Conservation (phyloP, 2,329 filamentous ascomycete genomes). For the Nemania sp. region DNA sequence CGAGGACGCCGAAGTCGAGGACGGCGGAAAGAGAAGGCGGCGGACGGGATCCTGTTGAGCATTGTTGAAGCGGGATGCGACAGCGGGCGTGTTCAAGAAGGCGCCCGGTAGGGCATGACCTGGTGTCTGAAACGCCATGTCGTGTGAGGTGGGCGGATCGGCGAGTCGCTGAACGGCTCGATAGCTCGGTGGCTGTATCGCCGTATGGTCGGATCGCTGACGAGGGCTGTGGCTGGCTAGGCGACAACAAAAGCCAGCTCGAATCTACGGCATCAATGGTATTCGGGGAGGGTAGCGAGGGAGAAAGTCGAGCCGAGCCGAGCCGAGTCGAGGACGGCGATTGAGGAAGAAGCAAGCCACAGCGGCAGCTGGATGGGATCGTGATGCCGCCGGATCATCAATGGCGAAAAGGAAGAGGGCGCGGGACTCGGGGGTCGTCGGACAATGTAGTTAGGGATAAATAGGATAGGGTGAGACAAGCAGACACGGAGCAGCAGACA, state of each 20-base stretch:
- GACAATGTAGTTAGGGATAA: too few relatives aligned
- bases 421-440: too few relatives aligned
- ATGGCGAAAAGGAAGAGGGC: too few relatives aligned
- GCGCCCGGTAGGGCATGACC: conserved; percentile 75
- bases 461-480: not conserved
- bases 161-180: too few relatives aligned
- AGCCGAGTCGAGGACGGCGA: too few relatives aligned
- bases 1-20: conserved; percentile 24
- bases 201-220: not conserved
- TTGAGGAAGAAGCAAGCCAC: conserved; percentile 30
- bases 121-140: conserved; percentile 66
- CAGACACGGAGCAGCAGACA: not conserved
- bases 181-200: not conserved
- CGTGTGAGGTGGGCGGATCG: conserved; percentile 13
- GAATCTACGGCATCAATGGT: conserved; percentile 14
- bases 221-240: not conserved
- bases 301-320: conserved; percentile 11
- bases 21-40: conserved; percentile 54
- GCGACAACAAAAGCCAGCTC: not conserved
- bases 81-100: conserved; percentile 75
- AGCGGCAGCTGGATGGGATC: conserved; percentile 35
- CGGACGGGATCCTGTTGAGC: conserved; percentile 52
- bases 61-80: conserved; percentile 54
- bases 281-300: not conserved
- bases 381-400: conserved; percentile 40